Evolutionary conservation across 2,329 filamentous ascomycete species (phyloP).

Genomic region (Phialophora tarda): DNA sequence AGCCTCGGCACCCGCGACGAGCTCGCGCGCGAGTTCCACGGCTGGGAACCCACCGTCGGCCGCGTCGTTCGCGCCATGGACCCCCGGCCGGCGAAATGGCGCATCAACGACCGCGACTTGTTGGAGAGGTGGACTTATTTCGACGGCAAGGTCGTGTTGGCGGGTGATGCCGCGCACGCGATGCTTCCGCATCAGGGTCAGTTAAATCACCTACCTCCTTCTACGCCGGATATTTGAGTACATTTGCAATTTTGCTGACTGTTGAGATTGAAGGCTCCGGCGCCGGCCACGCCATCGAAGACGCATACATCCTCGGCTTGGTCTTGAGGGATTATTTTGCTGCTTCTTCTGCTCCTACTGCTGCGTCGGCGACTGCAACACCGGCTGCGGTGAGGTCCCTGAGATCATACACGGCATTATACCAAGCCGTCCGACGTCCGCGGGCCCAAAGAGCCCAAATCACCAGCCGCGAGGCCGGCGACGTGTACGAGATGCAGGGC

Average conservation of each 20-base stretch:
- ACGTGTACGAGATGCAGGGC: slow-evolving; percentile 47
- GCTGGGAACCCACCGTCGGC: slow-evolving; percentile 25
- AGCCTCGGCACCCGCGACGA: slow-evolving; percentile 40
- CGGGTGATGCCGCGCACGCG: slow-evolving; percentile 46
- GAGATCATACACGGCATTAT: slow-evolving; percentile 36
- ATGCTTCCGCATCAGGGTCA: slow-evolving; percentile 42
- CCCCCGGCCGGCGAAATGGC: slow-evolving; percentile 27
- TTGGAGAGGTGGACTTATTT: slow-evolving; percentile 33
- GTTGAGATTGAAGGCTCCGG: slow-evolving; percentile 60
- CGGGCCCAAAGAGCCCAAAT: slow-evolving; percentile 25
- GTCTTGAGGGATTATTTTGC: slow-evolving; percentile 23
- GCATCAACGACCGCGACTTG: slow-evolving; percentile 30
- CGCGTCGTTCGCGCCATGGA: slow-evolving; percentile 29
- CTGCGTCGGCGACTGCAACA: background rate
- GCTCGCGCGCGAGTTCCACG: slow-evolving; percentile 29
- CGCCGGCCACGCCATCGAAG: slow-evolving; percentile 69
- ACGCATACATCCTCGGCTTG: slow-evolving; percentile 50
- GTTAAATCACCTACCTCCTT: too few species aligned
- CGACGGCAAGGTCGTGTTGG: slow-evolving; percentile 36
- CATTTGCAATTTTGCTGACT: background rate
- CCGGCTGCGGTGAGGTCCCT: too few species aligned
- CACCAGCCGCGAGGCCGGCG: slow-evolving; percentile 25
- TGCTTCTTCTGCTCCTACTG: background rate
- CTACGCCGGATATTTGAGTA: too few species aligned
- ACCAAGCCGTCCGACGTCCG: slow-evolving; percentile 27